Evolutionary conservation across 352 stramenopile species (phyloP), one percentile per base, ranked within the genome.

Genomic region (Globisporangium paddicum): DNA sequence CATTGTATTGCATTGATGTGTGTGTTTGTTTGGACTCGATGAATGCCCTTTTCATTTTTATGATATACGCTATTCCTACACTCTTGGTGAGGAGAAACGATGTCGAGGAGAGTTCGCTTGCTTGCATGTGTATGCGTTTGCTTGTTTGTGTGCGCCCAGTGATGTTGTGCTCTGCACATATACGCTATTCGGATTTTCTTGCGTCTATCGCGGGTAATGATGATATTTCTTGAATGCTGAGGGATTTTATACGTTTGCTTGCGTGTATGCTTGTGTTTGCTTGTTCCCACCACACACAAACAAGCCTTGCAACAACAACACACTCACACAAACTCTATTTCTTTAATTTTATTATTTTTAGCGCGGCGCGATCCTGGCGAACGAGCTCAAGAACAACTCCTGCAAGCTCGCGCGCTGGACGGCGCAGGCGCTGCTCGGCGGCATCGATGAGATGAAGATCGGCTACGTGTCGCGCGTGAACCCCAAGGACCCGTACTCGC

Each of bases 331-430:
- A n/a, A n/a, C n/a, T n/a, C n/a, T n/a, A n/a, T n/a, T n/a, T n/a
- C n/a, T n/a, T n/a, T n/a, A n/a, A 38, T 35, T 60, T 48, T 46
- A 14, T 9, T 48, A 5, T 58, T 10, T 64, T 11, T 77, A 99
- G 82, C 85, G 93, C 60, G 97, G 96, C 72, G 93, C 96, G 41
- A 96, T 99, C 25, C 72, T 99, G 28, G 96, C 96, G 5, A 98
- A 96, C 56, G 97, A 99, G 77, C 81, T 99, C 49, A 99, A 99
- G 89, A 99, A 99, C 79, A 99, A 99, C 73, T 92, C 89, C 41
- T 97, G 86, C 82, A 99, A 99, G 75, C 71, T 99, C 47, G 96
- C 96, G 54, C 98, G 98, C 74, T 99, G 96, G 96, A 98, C 95
- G 21, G 96, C 96, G 18, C 95, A 99, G 77, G 94, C 94, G 18